phyloP scores from a whole-genome alignment of 1,284 basidiomycete genomes.

The Leccinum fallax region DNA sequence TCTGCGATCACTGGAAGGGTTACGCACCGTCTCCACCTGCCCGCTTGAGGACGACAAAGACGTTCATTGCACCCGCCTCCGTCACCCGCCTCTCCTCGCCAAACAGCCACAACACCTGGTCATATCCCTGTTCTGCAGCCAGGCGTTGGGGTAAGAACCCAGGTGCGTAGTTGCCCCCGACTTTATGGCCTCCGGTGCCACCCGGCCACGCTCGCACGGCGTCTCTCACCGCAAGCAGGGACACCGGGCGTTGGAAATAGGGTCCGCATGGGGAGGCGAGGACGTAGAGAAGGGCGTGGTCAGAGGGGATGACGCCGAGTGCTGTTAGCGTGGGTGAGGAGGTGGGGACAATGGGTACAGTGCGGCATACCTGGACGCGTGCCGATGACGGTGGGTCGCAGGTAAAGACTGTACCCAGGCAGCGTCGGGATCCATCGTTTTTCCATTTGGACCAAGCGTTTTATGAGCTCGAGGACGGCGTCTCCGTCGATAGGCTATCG shows the following conservation, averaged over 20 bases:
- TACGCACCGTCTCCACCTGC: conserved; percentile 43
- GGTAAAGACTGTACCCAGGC: conserved; percentile 75
- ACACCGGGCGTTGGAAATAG: conserved; percentile 74
- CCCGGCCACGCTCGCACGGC: conserved; percentile 85
- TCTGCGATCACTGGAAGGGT: not conserved
- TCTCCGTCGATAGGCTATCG: conserved; percentile 62
- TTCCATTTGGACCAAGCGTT: conserved; percentile 68
- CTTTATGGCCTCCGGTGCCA: conserved; percentile 67
- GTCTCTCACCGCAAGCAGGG: conserved; percentile 69
- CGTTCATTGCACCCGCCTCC: conserved; percentile 66
- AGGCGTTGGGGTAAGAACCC: conserved; percentile 64
- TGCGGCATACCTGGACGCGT: conserved; percentile 57
- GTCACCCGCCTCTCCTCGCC: conserved; percentile 39
- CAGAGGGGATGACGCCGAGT: conserved; percentile 70
- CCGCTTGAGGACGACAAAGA: conserved; percentile 55
- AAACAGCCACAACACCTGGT: conserved; percentile 64
- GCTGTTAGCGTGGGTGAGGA: conserved; percentile 31
- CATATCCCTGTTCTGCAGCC: conserved; percentile 70
- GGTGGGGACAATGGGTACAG: not conserved
- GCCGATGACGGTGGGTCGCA: conserved; percentile 84
- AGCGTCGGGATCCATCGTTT: conserved; percentile 73
- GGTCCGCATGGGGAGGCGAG: conserved; percentile 70
- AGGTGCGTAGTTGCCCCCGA: conserved; percentile 73
- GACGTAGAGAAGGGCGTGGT: conserved; percentile 72
- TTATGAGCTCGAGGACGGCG: conserved; percentile 69